These are phyloP conservation scores for Lepidium didymum DNA, from an alignment of 345 rosid genomes.

Conservation along the genomic window DNA sequence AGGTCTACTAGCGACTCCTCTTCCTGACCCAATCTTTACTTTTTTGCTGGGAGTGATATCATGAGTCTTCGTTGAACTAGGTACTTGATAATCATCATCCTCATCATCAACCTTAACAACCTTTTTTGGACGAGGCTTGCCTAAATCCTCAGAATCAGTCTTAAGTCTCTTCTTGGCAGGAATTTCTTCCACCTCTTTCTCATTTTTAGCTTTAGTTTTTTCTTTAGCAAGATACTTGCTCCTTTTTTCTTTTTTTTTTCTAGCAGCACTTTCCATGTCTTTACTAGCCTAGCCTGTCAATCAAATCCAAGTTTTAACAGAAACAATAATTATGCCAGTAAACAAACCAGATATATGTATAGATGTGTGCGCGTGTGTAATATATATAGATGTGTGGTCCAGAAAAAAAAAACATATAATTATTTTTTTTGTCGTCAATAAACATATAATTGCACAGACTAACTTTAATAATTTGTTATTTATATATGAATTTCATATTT, in stretches of 20 bases:
- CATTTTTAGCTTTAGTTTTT: conserved; percentile 56
- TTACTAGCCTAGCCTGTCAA: conserved; percentile 38
- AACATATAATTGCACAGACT: too few relatives aligned
- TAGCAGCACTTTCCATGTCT: conserved; percentile 43
- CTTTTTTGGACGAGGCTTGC: conserved; percentile 49
- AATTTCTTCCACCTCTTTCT: conserved; percentile 39
- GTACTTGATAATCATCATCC: conserved; percentile 60
- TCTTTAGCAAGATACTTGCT: conserved; percentile 87
- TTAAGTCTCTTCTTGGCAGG: conserved; percentile 62
- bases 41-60: conserved; percentile 73
- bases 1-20: conserved; percentile 51
- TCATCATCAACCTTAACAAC: conserved; percentile 42
- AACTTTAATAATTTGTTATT: too few relatives aligned
- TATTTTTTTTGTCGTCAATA: too few relatives aligned
- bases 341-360: neutral
- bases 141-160: conserved; percentile 30
- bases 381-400: too few relatives aligned
- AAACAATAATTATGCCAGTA: neutral
- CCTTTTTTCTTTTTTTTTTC: conserved; percentile 86
- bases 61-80: conserved; percentile 36
- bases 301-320: conserved; percentile 12
- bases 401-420: too few relatives aligned
- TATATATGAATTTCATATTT: too few relatives aligned
- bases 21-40: conserved; percentile 63
- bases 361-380: too few relatives aligned